A percentile compares a stretch with the other conserved stretches of the same genome.
Evolutionary conservation across 352 stramenopile genomes (phyloP).

Genomic region (Thraustochytrium sp.): DNA sequence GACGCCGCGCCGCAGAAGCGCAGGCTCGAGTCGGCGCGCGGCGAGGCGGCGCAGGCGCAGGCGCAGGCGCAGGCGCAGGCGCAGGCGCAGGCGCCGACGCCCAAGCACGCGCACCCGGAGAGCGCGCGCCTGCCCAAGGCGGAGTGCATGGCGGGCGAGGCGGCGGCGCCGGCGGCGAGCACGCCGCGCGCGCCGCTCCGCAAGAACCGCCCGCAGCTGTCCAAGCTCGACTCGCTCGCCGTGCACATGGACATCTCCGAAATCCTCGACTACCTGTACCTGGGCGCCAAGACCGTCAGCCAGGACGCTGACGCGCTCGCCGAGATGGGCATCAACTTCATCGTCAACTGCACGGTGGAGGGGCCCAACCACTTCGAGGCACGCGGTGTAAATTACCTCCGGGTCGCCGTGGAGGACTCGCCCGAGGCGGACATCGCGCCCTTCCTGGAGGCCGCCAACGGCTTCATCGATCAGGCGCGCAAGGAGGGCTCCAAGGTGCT

Average conservation of each 20-base stretch:
- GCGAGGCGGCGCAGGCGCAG: neutral
- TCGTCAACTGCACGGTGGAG: constrained; percentile 59
- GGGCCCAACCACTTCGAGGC: constrained; percentile 54
- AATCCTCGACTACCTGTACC: constrained; percentile 58
- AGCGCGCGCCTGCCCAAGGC: no score
- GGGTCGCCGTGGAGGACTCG: constrained; percentile 58
- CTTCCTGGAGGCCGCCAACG: constrained; percentile 56
- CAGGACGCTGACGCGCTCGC: constrained; percentile 57
- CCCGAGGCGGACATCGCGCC: constrained; percentile 52
- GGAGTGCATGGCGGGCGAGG: no score
- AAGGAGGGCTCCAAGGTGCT: constrained; percentile 57
- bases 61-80: neutral
- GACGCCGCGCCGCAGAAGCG: neutral
- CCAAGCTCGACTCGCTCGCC: neutral
- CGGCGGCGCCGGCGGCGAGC: neutral
- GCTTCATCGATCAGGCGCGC: constrained; percentile 58
- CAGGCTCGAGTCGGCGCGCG: neutral
- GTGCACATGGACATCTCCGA: constrained; percentile 34
- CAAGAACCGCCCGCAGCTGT: neutral
- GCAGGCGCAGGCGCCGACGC: neutral
- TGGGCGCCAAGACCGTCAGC: constrained; percentile 64
- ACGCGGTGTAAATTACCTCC: constrained; percentile 58
- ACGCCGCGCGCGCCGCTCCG: neutral
- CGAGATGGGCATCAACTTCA: constrained; percentile 56
- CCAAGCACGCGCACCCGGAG: no score